A percentile compares a stretch with the other conserved stretches of the same genome.
phyloP scores from a whole-genome alignment of 352 stramenopile genomes.

The Phytophthora idaei region DNA sequence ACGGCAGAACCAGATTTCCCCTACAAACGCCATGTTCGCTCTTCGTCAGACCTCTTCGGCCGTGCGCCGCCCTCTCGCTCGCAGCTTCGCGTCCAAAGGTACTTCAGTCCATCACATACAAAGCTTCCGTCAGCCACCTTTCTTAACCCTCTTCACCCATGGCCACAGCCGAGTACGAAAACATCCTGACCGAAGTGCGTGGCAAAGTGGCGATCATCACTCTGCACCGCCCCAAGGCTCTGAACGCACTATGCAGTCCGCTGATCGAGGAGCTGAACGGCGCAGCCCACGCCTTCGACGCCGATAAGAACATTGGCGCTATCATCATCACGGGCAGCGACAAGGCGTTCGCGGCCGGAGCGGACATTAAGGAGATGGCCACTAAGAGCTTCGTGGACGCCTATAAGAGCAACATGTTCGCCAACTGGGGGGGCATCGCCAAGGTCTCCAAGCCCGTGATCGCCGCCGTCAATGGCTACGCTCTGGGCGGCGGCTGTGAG shows the following conservation, averaged over 20 bases:
- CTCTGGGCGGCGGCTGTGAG: slow-evolving; percentile 97
- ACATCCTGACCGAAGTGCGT: slow-evolving; percentile 87
- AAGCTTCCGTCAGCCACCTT: background rate
- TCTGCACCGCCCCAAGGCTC: slow-evolving; percentile 96
- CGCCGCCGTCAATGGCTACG: slow-evolving; percentile 98
- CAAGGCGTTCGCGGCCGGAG: slow-evolving; percentile 97
- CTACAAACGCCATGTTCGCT: slow-evolving; percentile 48
- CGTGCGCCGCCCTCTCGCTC: slow-evolving; percentile 35
- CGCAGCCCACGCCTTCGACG: slow-evolving; percentile 92
- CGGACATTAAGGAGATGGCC: slow-evolving; percentile 98
- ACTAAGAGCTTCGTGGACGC: slow-evolving; percentile 92
- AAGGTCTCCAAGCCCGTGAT: slow-evolving; percentile 95
- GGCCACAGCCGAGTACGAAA: slow-evolving; percentile 76
- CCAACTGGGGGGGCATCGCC: slow-evolving; percentile 95
- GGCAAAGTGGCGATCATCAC: slow-evolving; percentile 95
- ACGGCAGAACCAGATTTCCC: slow-evolving; percentile 23
- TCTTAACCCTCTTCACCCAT: slow-evolving; percentile 1
- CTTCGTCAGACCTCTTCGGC: slow-evolving; percentile 41
- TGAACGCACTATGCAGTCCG: slow-evolving; percentile 97
- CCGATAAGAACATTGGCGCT: slow-evolving; percentile 92
- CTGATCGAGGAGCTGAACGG: slow-evolving; percentile 96
- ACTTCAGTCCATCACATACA: background rate
- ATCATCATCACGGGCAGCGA: slow-evolving; percentile 97
- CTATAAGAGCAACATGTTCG: slow-evolving; percentile 97
- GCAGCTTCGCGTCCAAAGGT: slow-evolving; percentile 69